Evolutionary conservation across 2,329 filamentous ascomycete genomes (phyloP).

Genomic region (Exophiala xenobiotica): DNA sequence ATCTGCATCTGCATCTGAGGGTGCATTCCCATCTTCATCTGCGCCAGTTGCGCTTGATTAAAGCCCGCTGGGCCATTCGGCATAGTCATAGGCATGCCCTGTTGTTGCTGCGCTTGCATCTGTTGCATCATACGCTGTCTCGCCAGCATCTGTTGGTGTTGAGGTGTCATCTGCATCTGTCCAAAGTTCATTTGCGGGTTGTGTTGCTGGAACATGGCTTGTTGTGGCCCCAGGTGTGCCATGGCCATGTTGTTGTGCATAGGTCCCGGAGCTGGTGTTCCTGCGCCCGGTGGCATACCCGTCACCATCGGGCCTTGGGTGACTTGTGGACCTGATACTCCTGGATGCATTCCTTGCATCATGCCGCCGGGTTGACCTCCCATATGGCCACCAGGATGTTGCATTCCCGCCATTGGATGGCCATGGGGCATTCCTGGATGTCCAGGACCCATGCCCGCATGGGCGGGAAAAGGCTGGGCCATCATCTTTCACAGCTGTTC

Average conservation of each 20-base stretch:
- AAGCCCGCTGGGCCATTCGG: conserved; percentile 19
- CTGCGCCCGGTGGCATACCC: conserved; percentile 60
- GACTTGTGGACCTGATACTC: conserved; percentile 61
- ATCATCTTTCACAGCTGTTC: conserved; percentile 51
- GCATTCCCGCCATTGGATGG: conserved; percentile 59
- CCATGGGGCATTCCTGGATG: conserved; percentile 60
- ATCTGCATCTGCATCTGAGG: conserved; percentile 33
- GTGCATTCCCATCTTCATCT: conserved; percentile 32
- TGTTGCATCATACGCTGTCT: conserved; percentile 34
- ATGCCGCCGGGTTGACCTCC: conserved; percentile 46
- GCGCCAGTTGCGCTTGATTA: conserved; percentile 44
- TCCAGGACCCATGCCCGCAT: conserved; percentile 55
- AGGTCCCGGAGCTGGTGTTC: conserved; percentile 50
- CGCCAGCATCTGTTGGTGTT: conserved; percentile 33
- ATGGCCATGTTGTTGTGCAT: conserved; percentile 60
- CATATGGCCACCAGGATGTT: conserved; percentile 57
- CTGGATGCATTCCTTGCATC: conserved; percentile 60
- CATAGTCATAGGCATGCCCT: conserved; percentile 28
- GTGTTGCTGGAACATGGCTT: conserved; percentile 54
- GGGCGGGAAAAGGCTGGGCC: conserved; percentile 57
- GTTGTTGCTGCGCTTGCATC: conserved; percentile 23
- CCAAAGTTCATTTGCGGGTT: conserved; percentile 31
- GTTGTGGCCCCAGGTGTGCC: conserved; percentile 59
- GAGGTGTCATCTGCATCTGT: conserved; percentile 31
- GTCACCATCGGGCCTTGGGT: conserved; percentile 64